These are phyloP conservation scores for Pneumocystis jirovecii DNA, from an alignment of 1,139 yeast genomes.

Conservation along the genomic window DNA sequence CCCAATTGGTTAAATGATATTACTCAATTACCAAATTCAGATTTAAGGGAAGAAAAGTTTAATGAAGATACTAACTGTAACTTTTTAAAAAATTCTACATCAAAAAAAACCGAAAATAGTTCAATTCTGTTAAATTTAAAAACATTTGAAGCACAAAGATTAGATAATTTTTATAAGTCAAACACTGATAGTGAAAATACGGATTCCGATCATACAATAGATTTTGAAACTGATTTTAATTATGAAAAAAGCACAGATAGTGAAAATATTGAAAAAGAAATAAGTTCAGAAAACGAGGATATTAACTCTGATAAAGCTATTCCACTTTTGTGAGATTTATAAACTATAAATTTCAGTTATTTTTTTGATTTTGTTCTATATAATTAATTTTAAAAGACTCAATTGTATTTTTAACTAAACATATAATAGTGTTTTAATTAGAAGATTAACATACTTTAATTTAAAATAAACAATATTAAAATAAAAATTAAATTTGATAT, in stretches of 20 bases:
- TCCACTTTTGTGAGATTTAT: conserved; percentile 19
- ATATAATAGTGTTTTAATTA: neutral
- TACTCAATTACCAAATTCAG: conserved; percentile 16
- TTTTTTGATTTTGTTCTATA: neutral
- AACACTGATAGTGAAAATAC: conserved; percentile 41
- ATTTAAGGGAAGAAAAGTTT: conserved; percentile 17
- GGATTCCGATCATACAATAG: conserved; percentile 16
- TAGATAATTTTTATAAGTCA: conserved; percentile 46
- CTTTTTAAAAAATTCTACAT: conserved; percentile 2
- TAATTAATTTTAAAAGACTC: conserved; percentile 17
- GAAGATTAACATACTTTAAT: neutral
- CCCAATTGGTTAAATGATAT: conserved; percentile 22
- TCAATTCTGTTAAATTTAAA: conserved; percentile 3
- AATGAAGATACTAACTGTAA: conserved; percentile 17
- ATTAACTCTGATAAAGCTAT: conserved; percentile 14
- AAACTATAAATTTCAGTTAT: conserved; percentile 3
- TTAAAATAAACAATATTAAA: neutral
- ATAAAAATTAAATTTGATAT: neutral
- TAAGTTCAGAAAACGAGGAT: conserved; percentile 17
- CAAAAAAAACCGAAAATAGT: conserved; percentile 4
- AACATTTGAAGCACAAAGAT: conserved; percentile 16
- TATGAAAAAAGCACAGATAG: conserved; percentile 18
- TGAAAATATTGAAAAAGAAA: conserved; percentile 20
- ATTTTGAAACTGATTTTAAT: conserved; percentile 3
- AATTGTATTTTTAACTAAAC: neutral